These are phyloP conservation scores for Chlorella sp. DNA, from an alignment of 139 green algal species.

Conservation along the genomic window DNA sequence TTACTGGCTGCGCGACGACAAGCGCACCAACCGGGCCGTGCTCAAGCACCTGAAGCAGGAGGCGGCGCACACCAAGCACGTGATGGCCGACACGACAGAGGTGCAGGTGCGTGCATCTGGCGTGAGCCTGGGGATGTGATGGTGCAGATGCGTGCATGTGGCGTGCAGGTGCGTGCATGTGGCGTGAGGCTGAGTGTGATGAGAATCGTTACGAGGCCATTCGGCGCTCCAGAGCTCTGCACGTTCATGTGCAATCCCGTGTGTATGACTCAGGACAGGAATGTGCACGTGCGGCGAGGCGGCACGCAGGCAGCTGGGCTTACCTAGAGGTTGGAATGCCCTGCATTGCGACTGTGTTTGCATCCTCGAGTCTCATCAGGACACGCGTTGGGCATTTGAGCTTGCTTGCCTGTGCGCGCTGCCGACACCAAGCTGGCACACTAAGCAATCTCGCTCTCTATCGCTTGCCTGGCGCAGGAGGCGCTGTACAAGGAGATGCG, in stretches of 20 bases:
- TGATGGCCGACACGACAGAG: conserved; percentile 70
- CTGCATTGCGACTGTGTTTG: not conserved
- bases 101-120: conserved; percentile 55
- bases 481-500: conserved; percentile 82
- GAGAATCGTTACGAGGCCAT: too few relatives aligned
- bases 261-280: too few relatives aligned
- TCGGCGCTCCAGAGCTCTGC: too few relatives aligned
- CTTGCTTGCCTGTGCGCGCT: too few relatives aligned
- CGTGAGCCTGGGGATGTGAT: too few relatives aligned
- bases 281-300: not conserved
- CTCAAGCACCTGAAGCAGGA: conserved; percentile 60
- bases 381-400: not conserved
- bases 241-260: too few relatives aligned
- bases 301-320: not conserved
- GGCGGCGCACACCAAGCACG: conserved; percentile 62
- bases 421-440: too few relatives aligned
- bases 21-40: conserved; percentile 54
- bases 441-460: not conserved
- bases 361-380: too few relatives aligned
- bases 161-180: too few relatives aligned
- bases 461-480: conserved; percentile 24
- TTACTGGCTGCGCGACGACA: conserved; percentile 68
- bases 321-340: not conserved
- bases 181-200: too few relatives aligned
- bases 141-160: too few relatives aligned